Evolutionary conservation across 2,329 filamentous ascomycete genomes (phyloP).

Genomic region (Mycocentrospora acerina): DNA sequence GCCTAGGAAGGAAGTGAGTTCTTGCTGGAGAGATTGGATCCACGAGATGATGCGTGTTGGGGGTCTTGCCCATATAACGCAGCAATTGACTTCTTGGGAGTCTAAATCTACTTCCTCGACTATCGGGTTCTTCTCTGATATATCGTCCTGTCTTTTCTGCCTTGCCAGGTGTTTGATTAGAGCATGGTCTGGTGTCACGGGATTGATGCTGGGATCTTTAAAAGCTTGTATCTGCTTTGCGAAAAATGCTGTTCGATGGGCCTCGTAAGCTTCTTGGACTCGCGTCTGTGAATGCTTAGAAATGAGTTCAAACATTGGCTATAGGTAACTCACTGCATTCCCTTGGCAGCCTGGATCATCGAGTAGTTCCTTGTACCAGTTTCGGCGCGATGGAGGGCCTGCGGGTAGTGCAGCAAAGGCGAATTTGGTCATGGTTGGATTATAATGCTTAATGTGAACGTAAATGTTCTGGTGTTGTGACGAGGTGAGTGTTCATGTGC

Average conservation of each 20-base stretch:
- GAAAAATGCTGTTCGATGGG: constrained; percentile 4
- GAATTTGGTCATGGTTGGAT: constrained; percentile 10
- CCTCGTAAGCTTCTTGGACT: constrained; percentile 9
- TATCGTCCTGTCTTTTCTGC: neutral
- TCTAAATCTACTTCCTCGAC: constrained; percentile 4
- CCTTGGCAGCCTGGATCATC: constrained; percentile 9
- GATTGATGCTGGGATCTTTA: neutral
- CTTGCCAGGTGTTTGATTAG: constrained; percentile 11
- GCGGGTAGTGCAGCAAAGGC: constrained; percentile 8
- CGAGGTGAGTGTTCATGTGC: no score
- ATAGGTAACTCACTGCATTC: constrained; percentile 4
- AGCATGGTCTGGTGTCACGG: constrained; percentile 9
- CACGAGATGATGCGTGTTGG: constrained; percentile 1
- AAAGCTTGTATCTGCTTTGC: constrained; percentile 8
- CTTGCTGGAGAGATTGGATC: constrained; percentile 4
- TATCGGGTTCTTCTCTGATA: neutral
- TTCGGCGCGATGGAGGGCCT: constrained; percentile 10
- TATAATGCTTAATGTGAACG: no score
- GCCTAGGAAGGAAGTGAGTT: constrained; percentile 3
- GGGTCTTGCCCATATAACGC: constrained; percentile 11
- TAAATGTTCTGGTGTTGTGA: no score
- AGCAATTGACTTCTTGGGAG: constrained; percentile 10
- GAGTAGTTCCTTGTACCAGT: constrained; percentile 15
- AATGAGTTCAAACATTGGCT: neutral
- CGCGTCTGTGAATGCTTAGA: neutral